phyloP scores from a whole-genome alignment of 2,329 filamentous ascomycete genomes.

The Epichloe glyceriae region DNA sequence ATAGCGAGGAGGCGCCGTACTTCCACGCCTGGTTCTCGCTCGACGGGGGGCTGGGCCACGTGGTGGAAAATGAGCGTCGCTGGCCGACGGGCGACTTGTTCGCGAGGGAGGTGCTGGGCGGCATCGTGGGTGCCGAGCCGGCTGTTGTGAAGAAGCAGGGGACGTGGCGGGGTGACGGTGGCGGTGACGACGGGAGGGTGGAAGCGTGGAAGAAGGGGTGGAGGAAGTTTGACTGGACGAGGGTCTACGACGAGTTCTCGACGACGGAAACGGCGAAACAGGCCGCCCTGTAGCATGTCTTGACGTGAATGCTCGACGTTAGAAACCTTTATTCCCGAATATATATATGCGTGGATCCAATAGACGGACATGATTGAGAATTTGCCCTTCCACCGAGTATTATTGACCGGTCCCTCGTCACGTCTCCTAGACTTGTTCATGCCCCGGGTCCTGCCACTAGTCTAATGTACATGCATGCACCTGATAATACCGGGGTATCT shows the following conservation, averaged over 20 bases:
- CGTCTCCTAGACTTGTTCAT: too few species aligned
- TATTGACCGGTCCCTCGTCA: too few species aligned
- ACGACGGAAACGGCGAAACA: too few species aligned
- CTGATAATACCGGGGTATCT: too few species aligned
- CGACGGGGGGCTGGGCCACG: slow-evolving; percentile 82
- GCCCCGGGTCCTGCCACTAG: too few species aligned
- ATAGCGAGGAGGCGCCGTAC: slow-evolving; percentile 96
- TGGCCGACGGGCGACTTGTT: slow-evolving; percentile 93
- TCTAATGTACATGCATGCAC: too few species aligned
- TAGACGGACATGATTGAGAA: too few species aligned
- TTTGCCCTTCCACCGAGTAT: too few species aligned
- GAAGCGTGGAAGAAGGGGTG: slow-evolving; percentile 75
- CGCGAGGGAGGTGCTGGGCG: slow-evolving; percentile 79
- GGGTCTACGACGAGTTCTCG: slow-evolving; percentile 33
- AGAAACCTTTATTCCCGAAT: too few species aligned
- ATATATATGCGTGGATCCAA: too few species aligned
- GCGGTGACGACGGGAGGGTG: slow-evolving; percentile 48
- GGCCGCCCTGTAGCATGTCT: too few species aligned
- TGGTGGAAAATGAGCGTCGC: slow-evolving; percentile 71
- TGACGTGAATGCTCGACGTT: too few species aligned
- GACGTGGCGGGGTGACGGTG: slow-evolving; percentile 45
- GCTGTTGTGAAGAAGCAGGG: slow-evolving; percentile 86
- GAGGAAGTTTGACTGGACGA: slow-evolving; percentile 84
- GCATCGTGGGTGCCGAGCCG: slow-evolving; percentile 74
- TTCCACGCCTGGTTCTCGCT: slow-evolving; percentile 95